These are phyloP conservation scores for Penicillium frequentans DNA, from an alignment of 2,329 filamentous ascomycete species.

Conservation along the genomic window DNA sequence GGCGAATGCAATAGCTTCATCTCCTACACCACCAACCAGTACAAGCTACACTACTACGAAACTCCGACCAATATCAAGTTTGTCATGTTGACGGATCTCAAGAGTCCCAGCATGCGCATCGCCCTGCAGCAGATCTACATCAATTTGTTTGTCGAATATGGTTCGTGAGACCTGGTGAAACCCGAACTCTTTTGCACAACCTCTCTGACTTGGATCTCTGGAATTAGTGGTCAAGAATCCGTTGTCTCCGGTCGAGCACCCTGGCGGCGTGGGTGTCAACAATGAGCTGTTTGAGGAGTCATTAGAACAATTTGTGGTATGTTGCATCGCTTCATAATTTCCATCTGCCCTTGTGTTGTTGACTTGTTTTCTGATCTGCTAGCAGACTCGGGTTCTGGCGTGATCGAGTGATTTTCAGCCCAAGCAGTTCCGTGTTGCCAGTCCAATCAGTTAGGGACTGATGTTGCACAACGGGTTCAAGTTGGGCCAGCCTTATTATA, in stretches of 20 bases:
- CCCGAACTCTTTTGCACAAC: background rate
- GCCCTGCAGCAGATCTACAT: slow-evolving; percentile 98
- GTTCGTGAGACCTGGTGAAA: slow-evolving; percentile 28
- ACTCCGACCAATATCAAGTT: slow-evolving; percentile 94
- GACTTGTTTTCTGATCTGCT: slow-evolving; percentile 21
- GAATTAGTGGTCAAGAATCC: slow-evolving; percentile 64
- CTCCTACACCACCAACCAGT: slow-evolving; percentile 87
- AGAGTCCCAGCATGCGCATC: slow-evolving; percentile 84
- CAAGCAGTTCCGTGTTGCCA: background rate
- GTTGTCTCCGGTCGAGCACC: slow-evolving; percentile 61
- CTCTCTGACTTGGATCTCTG: slow-evolving; percentile 9
- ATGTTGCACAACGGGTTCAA: background rate
- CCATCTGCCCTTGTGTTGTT: slow-evolving; percentile 7
- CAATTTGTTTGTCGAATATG: slow-evolving; percentile 95
- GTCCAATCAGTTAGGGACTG: background rate
- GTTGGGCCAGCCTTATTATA: background rate
- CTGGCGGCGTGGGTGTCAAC: slow-evolving; percentile 61
- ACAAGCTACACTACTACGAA: slow-evolving; percentile 99
- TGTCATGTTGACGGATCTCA: slow-evolving; percentile 92
- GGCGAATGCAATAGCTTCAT: slow-evolving; percentile 65
- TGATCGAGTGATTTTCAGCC: slow-evolving; percentile 13
- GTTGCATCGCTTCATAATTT: slow-evolving; percentile 15
- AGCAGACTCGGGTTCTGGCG: slow-evolving; percentile 34
- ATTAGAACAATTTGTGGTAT: slow-evolving; percentile 52
- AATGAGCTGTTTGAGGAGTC: slow-evolving; percentile 66